Evolutionary conservation across 2,329 filamentous ascomycete genomes (phyloP).

Genomic region (Trichoderma pleuroti): DNA sequence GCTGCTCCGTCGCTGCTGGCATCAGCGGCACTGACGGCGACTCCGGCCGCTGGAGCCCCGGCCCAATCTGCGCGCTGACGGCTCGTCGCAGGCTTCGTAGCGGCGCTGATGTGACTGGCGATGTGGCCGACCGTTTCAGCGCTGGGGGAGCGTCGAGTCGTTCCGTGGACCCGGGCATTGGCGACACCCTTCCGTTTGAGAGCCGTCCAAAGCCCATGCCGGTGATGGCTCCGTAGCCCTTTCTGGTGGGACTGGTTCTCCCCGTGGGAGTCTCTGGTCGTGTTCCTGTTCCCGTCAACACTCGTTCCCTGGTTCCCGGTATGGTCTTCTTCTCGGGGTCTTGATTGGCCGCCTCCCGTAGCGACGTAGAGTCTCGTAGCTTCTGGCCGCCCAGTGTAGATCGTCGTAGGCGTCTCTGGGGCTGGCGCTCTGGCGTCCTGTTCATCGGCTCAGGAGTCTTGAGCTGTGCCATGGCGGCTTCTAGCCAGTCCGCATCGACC

Average conservation of each 20-base stretch:
- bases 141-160: conserved; percentile 5
- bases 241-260: conserved; percentile 23
- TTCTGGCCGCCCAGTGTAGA: conserved; percentile 29
- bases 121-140: conserved; percentile 6
- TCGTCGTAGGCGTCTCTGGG: conserved; percentile 27
- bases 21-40: background rate
- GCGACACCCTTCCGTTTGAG: conserved; percentile 1
- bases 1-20: background rate
- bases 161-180: conserved; percentile 15
- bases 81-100: background rate
- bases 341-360: conserved; percentile 36
- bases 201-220: conserved; percentile 5
- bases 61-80: conserved; percentile 6
- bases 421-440: background rate
- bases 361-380: conserved; percentile 37
- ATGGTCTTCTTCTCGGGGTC: conserved; percentile 43
- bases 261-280: conserved; percentile 16
- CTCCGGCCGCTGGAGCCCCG: conserved; percentile 6
- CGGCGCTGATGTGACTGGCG: background rate
- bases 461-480: conserved; percentile 27
- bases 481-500: conserved; percentile 49
- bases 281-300: conserved; percentile 22
- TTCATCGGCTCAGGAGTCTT: conserved; percentile 29
- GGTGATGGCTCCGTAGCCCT: conserved; percentile 31
- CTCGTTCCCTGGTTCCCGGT: conserved; percentile 20